phyloP scores from a whole-genome alignment of 306 rosid species.

The Castanea sativa region DNA sequence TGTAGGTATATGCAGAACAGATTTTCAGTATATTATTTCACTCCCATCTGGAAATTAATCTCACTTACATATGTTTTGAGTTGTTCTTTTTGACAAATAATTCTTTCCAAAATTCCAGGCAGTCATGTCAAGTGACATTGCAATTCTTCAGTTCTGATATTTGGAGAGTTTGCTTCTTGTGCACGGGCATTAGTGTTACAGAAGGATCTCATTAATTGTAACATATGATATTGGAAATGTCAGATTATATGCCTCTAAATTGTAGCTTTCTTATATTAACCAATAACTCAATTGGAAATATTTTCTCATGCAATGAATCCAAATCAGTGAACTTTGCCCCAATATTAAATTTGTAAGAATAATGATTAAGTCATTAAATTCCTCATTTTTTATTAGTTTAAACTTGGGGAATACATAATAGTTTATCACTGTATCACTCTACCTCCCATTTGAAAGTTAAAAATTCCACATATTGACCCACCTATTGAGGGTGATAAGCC shows the following conservation, averaged over 20 bases:
- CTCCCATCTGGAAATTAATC: slow-evolving; percentile 2
- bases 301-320: background rate
- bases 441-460: no score
- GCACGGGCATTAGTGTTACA: slow-evolving; percentile 99
- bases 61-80: background rate
- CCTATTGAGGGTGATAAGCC: no score
- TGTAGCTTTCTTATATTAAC: background rate
- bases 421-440: no score
- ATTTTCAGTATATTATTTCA: background rate
- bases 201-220: slow-evolving; percentile 96
- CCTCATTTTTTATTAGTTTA: no score
- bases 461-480: no score
- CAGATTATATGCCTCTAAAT: no score
- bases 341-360: no score
- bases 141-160: slow-evolving; percentile 29
- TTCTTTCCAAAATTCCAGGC: slow-evolving; percentile 52
- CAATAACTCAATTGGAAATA: background rate
- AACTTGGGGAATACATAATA: no score
- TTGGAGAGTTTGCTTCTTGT: slow-evolving; percentile 92
- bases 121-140: slow-evolving; percentile 95
- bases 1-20: slow-evolving; percentile 67
- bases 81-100: background rate
- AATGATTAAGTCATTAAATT: no score
- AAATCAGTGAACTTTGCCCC: no score
- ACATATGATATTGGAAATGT: slow-evolving; percentile 9